A percentile compares a stretch with the other conserved stretches of the same genome.
Conservation (phyloP, 495 filamentous ascomycete genomes). For the Margaritispora aquatica region DNA sequence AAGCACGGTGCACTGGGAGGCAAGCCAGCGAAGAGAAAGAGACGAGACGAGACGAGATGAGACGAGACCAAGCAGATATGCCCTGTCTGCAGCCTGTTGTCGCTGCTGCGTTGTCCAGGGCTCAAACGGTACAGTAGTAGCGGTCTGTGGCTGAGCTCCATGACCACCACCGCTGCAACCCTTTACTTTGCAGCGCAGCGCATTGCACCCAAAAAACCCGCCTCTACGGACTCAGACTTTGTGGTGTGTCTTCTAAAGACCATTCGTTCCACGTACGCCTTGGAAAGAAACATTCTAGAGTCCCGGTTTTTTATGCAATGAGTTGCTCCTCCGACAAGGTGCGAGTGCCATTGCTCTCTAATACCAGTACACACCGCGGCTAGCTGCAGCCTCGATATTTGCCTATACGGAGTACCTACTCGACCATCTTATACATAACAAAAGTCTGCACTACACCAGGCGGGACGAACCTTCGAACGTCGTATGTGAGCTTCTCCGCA, state of each 20-base stretch:
- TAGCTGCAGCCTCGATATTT: slow-evolving; percentile 4
- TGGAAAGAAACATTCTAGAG: neutral
- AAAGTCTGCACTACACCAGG: neutral
- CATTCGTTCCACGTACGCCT: slow-evolving; percentile 13
- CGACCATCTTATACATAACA: slow-evolving; percentile 4
- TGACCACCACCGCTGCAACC: neutral
- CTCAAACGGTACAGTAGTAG: slow-evolving; percentile 6
- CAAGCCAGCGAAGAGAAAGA: too few species aligned
- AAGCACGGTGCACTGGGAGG: too few species aligned
- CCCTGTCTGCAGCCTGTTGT: slow-evolving; percentile 8
- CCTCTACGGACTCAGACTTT: neutral
- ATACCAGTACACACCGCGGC: slow-evolving; percentile 7
- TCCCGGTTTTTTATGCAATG: slow-evolving; percentile 18
- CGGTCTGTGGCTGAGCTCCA: slow-evolving; percentile 11
- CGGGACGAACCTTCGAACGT: neutral
- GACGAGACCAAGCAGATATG: slow-evolving; percentile 4
- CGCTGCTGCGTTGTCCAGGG: slow-evolving; percentile 6
- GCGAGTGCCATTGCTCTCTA: slow-evolving; percentile 19
- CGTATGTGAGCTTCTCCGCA: neutral
- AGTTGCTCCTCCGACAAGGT: slow-evolving; percentile 12
- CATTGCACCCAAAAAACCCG: too few species aligned
- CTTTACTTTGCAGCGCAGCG: neutral
- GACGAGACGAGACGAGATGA: neutral
- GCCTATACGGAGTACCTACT: neutral
- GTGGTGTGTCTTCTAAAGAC: slow-evolving; percentile 1